phyloP scores from a whole-genome alignment of 1,139 yeast genomes.

The Geotrichum fermentans region DNA sequence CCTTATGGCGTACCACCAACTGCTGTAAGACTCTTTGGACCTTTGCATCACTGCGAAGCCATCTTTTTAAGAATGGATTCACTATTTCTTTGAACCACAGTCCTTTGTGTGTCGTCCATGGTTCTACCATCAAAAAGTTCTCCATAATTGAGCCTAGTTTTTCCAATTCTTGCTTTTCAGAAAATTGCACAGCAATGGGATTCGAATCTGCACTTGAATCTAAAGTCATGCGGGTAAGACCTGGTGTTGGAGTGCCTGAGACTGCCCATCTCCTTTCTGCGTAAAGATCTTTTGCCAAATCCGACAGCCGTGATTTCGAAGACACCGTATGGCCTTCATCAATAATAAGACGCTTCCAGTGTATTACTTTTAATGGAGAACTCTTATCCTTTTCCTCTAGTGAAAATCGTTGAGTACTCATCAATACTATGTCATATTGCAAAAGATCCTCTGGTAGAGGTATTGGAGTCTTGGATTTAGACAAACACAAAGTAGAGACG shows the following conservation, averaged over 20 bases:
- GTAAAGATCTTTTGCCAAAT: constrained; percentile 44
- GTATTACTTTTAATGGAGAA: constrained; percentile 32
- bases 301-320: constrained; percentile 46
- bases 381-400: constrained; percentile 30
- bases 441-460: constrained; percentile 39
- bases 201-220: constrained; percentile 28
- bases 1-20: constrained; percentile 53
- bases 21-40: constrained; percentile 44
- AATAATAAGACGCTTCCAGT: constrained; percentile 66
- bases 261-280: constrained; percentile 70
- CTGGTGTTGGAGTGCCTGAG: constrained; percentile 72
- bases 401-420: constrained; percentile 47
- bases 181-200: constrained; percentile 12
- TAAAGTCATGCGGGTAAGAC: constrained; percentile 47
- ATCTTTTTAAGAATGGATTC: constrained; percentile 44
- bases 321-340: constrained; percentile 68
- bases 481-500: constrained; percentile 9
- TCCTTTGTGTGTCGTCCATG: constrained; percentile 48
- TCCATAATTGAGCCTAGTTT: constrained; percentile 47
- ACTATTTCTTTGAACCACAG: constrained; percentile 48
- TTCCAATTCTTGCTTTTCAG: constrained; percentile 40
- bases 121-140: constrained; percentile 56
- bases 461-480: constrained; percentile 22
- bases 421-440: constrained; percentile 49
- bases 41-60: constrained; percentile 42